Evolutionary conservation across 257 asterid genomes (phyloP), one percentile per base, ranked within the genome.

Genomic region (Anisodus tanguticus): DNA sequence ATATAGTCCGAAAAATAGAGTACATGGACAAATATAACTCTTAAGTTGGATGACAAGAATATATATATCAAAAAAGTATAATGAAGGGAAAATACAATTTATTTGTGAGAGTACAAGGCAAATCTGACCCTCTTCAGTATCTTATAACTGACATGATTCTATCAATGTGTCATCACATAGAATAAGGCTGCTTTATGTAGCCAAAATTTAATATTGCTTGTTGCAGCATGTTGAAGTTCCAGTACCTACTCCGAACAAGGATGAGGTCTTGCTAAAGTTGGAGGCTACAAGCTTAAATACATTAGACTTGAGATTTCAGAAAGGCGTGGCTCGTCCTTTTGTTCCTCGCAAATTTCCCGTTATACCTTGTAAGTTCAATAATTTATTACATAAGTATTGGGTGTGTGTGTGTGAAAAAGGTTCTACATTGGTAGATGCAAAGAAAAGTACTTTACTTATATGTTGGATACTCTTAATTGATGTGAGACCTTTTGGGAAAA

Each of bases 201-300:
- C 51, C 7, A 45, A 45, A 8, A 49, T 49, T 8, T 49, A 26
- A 26, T 64, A 12, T 43, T 59, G 43, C 71, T 80, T 80, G 39
- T 83, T 87, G 86, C 89, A 95, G 99, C 95, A 91, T 79, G 93
- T 88, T 47, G 90, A 92, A 86, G 88, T 91, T 88, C 90, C 91
- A 31, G 82, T 93, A 58, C 95, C 97, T 31, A 83, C 83, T 51
- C 92, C 94, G 2, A 81, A 68, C 17, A 91, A 92, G 43, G 94
- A 89, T 54, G 97, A 92, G 88, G 85, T 93, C 16, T 79, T 94
- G 88, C 84, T 94, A 37, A 94, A 90, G 77, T 54, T 93, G 90
- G 97, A 93, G 83, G 97, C 98, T 0, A 79, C 88, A 31, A 91
- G 94, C 79, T 64, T 94, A 60, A 94, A 94, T 83, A 94, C 95